Evolutionary conservation across 2,329 filamentous ascomycete genomes (phyloP).

Genomic region (Parascedosporium putredinis): DNA sequence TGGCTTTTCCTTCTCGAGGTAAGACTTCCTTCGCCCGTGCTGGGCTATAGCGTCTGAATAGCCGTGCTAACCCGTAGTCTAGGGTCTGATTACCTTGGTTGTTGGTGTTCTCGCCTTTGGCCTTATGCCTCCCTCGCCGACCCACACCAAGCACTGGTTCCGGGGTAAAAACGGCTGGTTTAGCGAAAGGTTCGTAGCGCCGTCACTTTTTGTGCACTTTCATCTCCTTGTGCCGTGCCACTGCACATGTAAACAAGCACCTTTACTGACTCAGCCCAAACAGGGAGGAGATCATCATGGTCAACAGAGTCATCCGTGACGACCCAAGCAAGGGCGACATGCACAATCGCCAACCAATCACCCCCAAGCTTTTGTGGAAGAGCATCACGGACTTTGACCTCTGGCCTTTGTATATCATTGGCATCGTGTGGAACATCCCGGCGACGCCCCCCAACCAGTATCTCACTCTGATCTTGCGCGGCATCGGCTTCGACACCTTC

Average conservation of each 20-base stretch:
- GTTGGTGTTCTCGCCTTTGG: slow-evolving; percentile 43
- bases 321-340: slow-evolving; percentile 50
- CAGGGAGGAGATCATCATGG: slow-evolving; percentile 47
- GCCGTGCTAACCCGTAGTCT: not conserved
- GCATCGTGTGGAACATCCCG: slow-evolving; percentile 37
- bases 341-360: slow-evolving; percentile 50
- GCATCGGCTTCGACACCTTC: slow-evolving; percentile 40
- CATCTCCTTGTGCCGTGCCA: not conserved
- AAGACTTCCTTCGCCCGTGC: slow-evolving; percentile 14
- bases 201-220: no score
- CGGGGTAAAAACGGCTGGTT: slow-evolving; percentile 49
- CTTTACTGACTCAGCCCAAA: not conserved
- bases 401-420: slow-evolving; percentile 44
- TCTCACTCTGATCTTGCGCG: slow-evolving; percentile 40
- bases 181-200: slow-evolving; percentile 28
- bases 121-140: slow-evolving; percentile 42
- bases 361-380: slow-evolving; percentile 36
- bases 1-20: slow-evolving; percentile 49
- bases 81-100: slow-evolving; percentile 29
- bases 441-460: slow-evolving; percentile 34
- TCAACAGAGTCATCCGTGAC: slow-evolving; percentile 48
- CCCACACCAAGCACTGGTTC: slow-evolving; percentile 43
- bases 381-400: slow-evolving; percentile 46
- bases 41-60: not conserved
- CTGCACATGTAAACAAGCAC: no score